Evolutionary conservation across 129 eudicot genomes (phyloP).

Genomic region (Logfia minima): DNA sequence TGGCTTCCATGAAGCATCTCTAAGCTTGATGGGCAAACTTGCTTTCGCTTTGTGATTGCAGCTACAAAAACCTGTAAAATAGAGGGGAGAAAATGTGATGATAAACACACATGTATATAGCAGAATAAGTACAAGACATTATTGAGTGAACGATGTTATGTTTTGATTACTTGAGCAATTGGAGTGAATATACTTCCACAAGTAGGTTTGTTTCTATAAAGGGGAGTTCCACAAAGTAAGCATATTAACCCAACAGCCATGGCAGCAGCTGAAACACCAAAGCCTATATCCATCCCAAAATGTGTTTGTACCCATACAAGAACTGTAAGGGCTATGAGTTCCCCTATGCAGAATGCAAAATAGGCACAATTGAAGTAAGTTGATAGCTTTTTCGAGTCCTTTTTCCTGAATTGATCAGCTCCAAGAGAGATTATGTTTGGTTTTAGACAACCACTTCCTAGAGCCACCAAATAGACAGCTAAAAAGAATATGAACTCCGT

Average conservation of each 20-base stretch:
- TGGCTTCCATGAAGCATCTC: conserved; percentile 63
- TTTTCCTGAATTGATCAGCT: conserved; percentile 63
- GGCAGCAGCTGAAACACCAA: conserved; percentile 77
- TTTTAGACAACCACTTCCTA: conserved; percentile 95
- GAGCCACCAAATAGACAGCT: conserved; percentile 83
- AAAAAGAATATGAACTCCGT: conserved; percentile 58
- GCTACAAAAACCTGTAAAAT: conserved; percentile 63
- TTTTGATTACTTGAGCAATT: conserved; percentile 59
- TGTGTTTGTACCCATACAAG: conserved; percentile 89
- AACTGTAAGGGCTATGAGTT: conserved; percentile 69
- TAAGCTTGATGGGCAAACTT: conserved; percentile 63
- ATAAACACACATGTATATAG: no score
- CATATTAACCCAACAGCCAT: conserved; percentile 73
- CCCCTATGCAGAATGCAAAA: conserved; percentile 74
- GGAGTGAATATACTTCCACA: conserved; percentile 77
- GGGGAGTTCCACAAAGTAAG: conserved; percentile 57
- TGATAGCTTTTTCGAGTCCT: conserved; percentile 60
- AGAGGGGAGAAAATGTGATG: no score
- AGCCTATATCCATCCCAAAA: conserved; percentile 77
- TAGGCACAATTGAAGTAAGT: conserved; percentile 82
- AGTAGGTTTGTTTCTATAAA: conserved; percentile 58
- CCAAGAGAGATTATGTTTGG: conserved; percentile 91
- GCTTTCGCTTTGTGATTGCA: conserved; percentile 77
- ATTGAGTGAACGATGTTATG: conserved; percentile 4
- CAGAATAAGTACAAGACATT: background rate